These are phyloP conservation scores for Petrea volubilis DNA, from an alignment of 257 asterid genomes.

Conservation along the genomic window DNA sequence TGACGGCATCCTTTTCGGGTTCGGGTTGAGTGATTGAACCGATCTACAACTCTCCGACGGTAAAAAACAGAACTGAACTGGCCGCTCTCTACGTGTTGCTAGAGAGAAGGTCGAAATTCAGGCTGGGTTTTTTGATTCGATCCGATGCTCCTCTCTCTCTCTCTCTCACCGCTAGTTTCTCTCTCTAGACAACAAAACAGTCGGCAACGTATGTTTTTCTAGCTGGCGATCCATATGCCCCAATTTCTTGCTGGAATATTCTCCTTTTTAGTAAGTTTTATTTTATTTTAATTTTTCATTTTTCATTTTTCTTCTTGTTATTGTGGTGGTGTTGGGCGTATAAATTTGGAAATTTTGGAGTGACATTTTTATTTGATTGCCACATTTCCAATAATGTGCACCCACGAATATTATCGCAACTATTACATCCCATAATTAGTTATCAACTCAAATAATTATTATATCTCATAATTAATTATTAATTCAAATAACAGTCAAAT, in stretches of 20 bases:
- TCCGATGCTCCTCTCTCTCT: slow-evolving; percentile 4
- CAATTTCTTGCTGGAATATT: slow-evolving; percentile 14
- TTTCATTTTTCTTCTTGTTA: too few species aligned
- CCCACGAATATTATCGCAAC: too few species aligned
- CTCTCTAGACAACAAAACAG: slow-evolving; percentile 25
- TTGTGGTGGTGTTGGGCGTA: too few species aligned
- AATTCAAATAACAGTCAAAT: too few species aligned
- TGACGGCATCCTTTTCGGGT: slow-evolving; percentile 45
- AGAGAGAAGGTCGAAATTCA: slow-evolving; percentile 20
- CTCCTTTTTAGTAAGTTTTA: background rate
- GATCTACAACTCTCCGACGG: slow-evolving; percentile 15
- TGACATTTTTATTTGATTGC: too few species aligned
- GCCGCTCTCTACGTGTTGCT: background rate
- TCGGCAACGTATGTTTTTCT: slow-evolving; percentile 21
- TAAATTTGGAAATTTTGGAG: too few species aligned
- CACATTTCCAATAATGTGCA: too few species aligned
- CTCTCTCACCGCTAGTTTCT: background rate
- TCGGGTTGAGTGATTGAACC: slow-evolving; percentile 25
- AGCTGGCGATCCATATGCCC: slow-evolving; percentile 24
- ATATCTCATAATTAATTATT: too few species aligned
- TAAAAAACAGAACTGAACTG: background rate
- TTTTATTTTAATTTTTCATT: background rate
- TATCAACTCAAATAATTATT: too few species aligned
- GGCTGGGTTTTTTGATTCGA: slow-evolving; percentile 21
- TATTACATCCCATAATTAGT: too few species aligned